Percentiles rank a stretch among this genome's conserved stretches.
phyloP scores from a whole-genome alignment of 2,329 filamentous ascomycete genomes.

The Colletotrichum cuscutae region DNA sequence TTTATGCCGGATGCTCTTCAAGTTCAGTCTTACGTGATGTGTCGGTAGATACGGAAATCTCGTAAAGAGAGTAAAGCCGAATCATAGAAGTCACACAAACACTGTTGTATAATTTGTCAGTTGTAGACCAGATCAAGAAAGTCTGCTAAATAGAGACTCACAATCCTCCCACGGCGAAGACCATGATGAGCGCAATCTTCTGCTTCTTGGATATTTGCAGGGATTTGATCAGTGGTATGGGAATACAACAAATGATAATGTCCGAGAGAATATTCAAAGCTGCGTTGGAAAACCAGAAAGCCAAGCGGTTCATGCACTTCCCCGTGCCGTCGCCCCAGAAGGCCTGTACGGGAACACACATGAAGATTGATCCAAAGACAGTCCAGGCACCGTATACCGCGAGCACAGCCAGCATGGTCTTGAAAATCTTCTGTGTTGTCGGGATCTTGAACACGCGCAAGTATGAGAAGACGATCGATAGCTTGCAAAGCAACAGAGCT shows the following conservation, averaged over 20 bases:
- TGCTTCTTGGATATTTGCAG: conserved; percentile 51
- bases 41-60: background rate
- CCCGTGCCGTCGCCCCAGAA: conserved; percentile 38
- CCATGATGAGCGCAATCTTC: conserved; percentile 52
- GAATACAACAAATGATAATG: conserved; percentile 30
- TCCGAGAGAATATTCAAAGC: conserved; percentile 44
- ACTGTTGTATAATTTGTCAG: no score
- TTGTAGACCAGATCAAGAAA: no score
- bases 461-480: no score
- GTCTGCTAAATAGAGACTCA: conserved; percentile 17
- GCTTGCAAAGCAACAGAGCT: no score
- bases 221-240: conserved; percentile 40
- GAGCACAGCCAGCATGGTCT: conserved; percentile 36
- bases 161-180: conserved; percentile 49
- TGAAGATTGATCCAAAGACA: conserved; percentile 39
- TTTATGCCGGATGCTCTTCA: no score
- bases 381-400: conserved; percentile 41
- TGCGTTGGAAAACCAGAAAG: conserved; percentile 41
- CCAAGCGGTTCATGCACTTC: conserved; percentile 37
- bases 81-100: no score
- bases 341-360: conserved; percentile 39
- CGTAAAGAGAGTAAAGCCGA: conserved; percentile 34
- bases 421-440: conserved; percentile 38
- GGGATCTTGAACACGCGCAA: conserved; percentile 15
- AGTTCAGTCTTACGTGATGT: no score